A percentile compares a stretch with the other conserved stretches of the same genome.
These are phyloP conservation scores for Blastomyces emzantsi DNA, from an alignment of 2,329 filamentous ascomycete species.

Conservation along the genomic window DNA sequence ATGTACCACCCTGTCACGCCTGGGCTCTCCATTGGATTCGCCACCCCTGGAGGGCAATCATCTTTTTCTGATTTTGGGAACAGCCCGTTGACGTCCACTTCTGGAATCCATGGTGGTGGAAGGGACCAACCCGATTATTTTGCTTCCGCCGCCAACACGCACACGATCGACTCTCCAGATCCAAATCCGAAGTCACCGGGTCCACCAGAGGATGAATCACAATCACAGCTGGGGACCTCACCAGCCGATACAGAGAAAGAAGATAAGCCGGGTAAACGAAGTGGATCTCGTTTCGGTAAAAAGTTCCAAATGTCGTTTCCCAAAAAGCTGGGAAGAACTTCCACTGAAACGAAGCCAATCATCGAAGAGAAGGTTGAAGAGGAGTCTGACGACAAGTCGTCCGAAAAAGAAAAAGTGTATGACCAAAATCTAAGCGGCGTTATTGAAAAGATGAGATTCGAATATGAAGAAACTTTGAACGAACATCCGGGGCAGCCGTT, in stretches of 20 bases:
- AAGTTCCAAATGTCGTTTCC: conserved; percentile 68
- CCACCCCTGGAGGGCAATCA: conserved; percentile 48
- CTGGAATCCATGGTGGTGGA: conserved; percentile 11
- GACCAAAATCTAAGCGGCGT: conserved; percentile 41
- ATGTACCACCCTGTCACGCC: conserved; percentile 57
- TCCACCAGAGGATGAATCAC: conserved; percentile 16
- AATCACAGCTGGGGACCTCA: conserved; percentile 5
- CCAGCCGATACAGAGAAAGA: conserved; percentile 39
- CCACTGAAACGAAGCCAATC: conserved; percentile 59
- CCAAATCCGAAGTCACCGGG: conserved; percentile 19
- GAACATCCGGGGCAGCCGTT: conserved; percentile 31
- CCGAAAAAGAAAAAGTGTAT: conserved; percentile 40
- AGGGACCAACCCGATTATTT: conserved; percentile 14
- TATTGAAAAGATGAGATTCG: conserved; percentile 38
- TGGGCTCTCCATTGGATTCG: conserved; percentile 67
- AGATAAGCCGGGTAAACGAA: conserved; percentile 51
- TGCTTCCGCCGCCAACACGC: conserved; percentile 6
- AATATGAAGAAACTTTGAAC: conserved; percentile 38
- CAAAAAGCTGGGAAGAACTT: conserved; percentile 69
- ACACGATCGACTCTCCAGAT: conserved; percentile 19
- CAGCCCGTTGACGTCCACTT: conserved; percentile 29
- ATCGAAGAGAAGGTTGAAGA: conserved; percentile 64
- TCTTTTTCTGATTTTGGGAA: conserved; percentile 20
- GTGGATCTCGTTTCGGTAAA: conserved; percentile 62
- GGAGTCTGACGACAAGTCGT: conserved; percentile 44